Conservation (phyloP, 306 rosid genomes). For the Gynostemma pentaphyllum region DNA sequence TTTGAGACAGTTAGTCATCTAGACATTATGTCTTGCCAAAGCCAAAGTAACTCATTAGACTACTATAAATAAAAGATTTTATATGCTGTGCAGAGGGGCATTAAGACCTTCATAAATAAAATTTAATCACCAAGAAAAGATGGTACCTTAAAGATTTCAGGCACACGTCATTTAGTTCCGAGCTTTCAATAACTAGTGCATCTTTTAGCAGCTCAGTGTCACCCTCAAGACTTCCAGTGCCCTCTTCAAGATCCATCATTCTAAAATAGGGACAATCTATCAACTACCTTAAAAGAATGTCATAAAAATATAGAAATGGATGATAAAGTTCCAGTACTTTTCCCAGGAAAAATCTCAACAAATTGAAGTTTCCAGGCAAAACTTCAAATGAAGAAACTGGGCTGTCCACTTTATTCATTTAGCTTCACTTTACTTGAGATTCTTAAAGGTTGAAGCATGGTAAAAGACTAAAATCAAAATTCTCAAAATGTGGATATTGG, state of each 20-base stretch:
- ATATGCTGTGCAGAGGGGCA: not conserved
- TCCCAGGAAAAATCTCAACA: no score
- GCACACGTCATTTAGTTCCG: constrained; percentile 13
- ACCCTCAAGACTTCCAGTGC: constrained; percentile 52
- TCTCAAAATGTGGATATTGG: no score
- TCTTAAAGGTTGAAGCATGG: not conserved
- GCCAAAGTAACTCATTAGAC: not conserved
- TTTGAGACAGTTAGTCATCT: no score
- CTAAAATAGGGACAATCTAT: constrained; percentile 19
- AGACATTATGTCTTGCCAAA: no score
- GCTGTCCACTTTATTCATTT: no score
- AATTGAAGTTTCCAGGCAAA: no score
- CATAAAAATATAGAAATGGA: not conserved
- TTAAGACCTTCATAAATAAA: not conserved
- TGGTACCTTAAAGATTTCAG: constrained; percentile 29
- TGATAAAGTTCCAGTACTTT: not conserved
- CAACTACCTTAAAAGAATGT: not conserved
- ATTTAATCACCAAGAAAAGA: constrained; percentile 1
- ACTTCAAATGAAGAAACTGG: no score
- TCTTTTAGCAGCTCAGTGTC: constrained; percentile 46
- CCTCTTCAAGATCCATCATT: constrained; percentile 64
- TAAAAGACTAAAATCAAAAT: not conserved
- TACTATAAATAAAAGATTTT: not conserved
- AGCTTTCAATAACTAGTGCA: constrained; percentile 27
- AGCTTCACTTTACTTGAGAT: no score